Evolutionary conservation across 305 asterid species (phyloP), one percentile per base, ranked within the genome.

Genomic region (Caryopteris hybrid): DNA sequence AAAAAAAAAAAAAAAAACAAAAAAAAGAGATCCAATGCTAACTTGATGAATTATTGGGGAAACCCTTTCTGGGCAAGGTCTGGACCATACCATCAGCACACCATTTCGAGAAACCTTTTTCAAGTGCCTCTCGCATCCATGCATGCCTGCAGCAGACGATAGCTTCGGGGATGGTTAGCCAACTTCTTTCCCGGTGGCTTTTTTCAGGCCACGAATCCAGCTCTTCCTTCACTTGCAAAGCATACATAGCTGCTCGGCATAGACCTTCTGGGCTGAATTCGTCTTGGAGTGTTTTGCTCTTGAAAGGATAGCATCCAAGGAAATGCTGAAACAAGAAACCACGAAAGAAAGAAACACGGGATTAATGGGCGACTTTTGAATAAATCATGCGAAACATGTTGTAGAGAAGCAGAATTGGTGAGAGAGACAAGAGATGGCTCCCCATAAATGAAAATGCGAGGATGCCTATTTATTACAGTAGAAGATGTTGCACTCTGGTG

Each of bases 91-190:
- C 95, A 73, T 75, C 85, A 7, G 61, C 81, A 25, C 58, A 76
- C 97, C 97, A 90, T 75, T 79, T 78, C 0, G 76, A 74, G 72
- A 90, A 90, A 20, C 94, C 94, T 45, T 83, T 73, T 64, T 84
- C 90, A 1, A 90, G 84, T 29, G 88, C 96, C 73, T 90, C 89
- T 42, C 96, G 76, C 97, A 90, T 90, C 97, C 97, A 90, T 8
- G 79, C 80, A 54, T 90, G 93, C 71, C 96, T 78, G 77, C 97
- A 90, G 52, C 84, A 59, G 46, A 73, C 78, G 6, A 79, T 62
- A 17, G 96, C 96, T 63, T 90, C 84, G 1, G 88, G 79, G 65
- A 88, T 81, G 6, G 82, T 79, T 52, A 86, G 61, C 97, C 97
- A 90, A 59, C 90, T 88, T 69, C 97, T 84, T 62, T 82, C 29